A percentile compares a stretch with the other conserved stretches of the same genome.
Evolutionary conservation across 345 rosid species (phyloP).

Genomic region (Theobroma cacao): DNA sequence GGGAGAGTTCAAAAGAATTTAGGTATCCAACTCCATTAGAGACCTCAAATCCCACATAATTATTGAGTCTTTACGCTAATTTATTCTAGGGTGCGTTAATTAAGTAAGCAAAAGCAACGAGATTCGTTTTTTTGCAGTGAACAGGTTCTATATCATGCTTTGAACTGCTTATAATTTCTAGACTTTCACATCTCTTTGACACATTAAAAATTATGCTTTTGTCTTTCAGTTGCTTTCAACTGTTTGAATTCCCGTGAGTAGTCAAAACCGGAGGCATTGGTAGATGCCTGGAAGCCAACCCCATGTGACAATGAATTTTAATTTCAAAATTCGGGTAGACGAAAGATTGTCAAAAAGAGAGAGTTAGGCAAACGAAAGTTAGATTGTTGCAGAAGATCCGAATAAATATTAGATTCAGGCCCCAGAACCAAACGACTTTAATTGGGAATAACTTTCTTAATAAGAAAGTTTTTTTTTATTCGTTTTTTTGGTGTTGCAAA

Average conservation of each 20-base stretch:
- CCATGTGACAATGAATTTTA: neutral
- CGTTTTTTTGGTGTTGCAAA: neutral
- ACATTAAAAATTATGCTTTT: neutral
- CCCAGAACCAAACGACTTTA: neutral
- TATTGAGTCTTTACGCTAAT: neutral
- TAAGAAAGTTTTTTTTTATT: neutral
- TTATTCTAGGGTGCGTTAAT: neutral
- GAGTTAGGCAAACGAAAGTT: neutral
- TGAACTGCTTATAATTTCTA: neutral
- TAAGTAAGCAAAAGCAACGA: neutral
- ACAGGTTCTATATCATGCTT: too few species aligned
- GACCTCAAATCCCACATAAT: neutral
- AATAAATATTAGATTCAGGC: neutral
- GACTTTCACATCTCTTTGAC: neutral
- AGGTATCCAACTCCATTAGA: neutral
- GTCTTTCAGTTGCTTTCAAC: neutral
- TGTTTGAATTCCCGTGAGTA: neutral
- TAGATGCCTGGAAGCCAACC: neutral
- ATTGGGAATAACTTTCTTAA: neutral
- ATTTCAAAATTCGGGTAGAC: neutral
- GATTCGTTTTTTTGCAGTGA: neutral
- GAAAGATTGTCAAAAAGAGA: neutral
- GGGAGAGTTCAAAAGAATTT: neutral
- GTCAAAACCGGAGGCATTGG: neutral
- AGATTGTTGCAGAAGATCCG: neutral